Percentiles rank a stretch among this genome's conserved stretches.
phyloP scores from a whole-genome alignment of 805 yeast species.

The Ogataea nonfermentans region DNA sequence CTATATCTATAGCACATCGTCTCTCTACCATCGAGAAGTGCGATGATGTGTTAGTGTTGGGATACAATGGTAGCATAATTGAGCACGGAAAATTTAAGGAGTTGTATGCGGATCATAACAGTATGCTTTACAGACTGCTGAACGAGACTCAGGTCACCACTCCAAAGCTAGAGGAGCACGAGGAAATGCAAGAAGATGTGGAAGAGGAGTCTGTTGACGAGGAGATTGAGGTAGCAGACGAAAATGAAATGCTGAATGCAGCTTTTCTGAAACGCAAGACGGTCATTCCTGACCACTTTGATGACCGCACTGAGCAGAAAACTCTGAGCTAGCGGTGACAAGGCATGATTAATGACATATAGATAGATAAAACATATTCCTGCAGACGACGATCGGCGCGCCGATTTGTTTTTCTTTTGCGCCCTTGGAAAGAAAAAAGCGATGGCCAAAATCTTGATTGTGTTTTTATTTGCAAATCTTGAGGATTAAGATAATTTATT shows the following conservation, averaged over 20 bases:
- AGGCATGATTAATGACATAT: conserved; percentile 8
- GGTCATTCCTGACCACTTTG: conserved; percentile 25
- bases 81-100: conserved; percentile 71
- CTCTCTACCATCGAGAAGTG: conserved; percentile 83
- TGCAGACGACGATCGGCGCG: conserved; percentile 10
- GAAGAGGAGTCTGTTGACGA: conserved; percentile 9
- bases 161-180: conserved; percentile 12
- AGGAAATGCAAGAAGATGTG: conserved; percentile 12
- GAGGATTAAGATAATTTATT: neutral
- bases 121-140: conserved; percentile 33
- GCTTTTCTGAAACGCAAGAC: conserved; percentile 22
- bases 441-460: conserved; percentile 10
- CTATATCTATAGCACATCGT: conserved; percentile 89
- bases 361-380: conserved; percentile 5
- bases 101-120: conserved; percentile 43
- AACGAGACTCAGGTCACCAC: conserved; percentile 28
- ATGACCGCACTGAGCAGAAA: conserved; percentile 5
- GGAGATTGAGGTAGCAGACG: conserved; percentile 17
- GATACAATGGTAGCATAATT: conserved; percentile 70
- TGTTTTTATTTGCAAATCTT: conserved; percentile 6
- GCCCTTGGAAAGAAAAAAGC: conserved; percentile 2
- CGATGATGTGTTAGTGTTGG: conserved; percentile 77
- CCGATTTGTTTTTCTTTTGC: conserved; percentile 1
- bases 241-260: conserved; percentile 17
- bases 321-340: conserved; percentile 2